phyloP scores from a whole-genome alignment of 2,329 filamentous ascomycete genomes.

The Sclerotinia minor region DNA sequence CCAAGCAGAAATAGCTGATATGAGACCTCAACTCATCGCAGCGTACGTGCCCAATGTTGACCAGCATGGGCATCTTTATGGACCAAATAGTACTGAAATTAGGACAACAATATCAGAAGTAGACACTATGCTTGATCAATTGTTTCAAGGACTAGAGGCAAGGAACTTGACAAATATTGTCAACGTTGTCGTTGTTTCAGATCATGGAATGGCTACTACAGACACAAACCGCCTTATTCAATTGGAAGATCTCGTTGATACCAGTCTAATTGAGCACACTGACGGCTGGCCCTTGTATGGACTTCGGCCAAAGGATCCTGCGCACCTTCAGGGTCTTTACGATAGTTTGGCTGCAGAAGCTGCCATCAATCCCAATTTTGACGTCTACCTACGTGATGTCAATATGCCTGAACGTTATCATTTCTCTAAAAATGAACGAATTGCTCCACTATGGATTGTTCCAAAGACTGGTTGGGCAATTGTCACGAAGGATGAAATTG shows the following conservation, averaged over 20 bases:
- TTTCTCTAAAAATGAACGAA: slow-evolving; percentile 82
- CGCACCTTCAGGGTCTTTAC: slow-evolving; percentile 68
- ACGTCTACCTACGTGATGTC: slow-evolving; percentile 82
- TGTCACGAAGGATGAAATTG: slow-evolving; percentile 75
- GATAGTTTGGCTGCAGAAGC: slow-evolving; percentile 57
- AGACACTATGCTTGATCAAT: slow-evolving; percentile 75
- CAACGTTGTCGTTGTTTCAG: slow-evolving; percentile 93
- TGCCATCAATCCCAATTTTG: slow-evolving; percentile 66
- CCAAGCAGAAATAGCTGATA: slow-evolving; percentile 50
- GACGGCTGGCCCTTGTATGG: slow-evolving; percentile 96
- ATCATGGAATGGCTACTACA: slow-evolving; percentile 98
- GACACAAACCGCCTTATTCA: slow-evolving; percentile 78
- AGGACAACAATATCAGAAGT: slow-evolving; percentile 73
- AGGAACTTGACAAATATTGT: slow-evolving; percentile 87
- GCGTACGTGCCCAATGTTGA: slow-evolving; percentile 96
- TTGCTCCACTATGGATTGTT: slow-evolving; percentile 92
- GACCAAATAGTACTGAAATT: slow-evolving; percentile 94
- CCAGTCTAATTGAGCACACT: slow-evolving; percentile 72
- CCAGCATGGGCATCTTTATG: slow-evolving; percentile 79
- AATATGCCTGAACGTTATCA: slow-evolving; percentile 94
- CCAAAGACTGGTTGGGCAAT: slow-evolving; percentile 93
- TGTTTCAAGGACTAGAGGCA: slow-evolving; percentile 74
- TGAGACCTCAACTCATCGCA: slow-evolving; percentile 85
- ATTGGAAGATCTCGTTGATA: slow-evolving; percentile 83
- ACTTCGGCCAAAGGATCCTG: slow-evolving; percentile 71